These are phyloP conservation scores for Viola odorata DNA, from an alignment of 345 rosid genomes.

Conservation along the genomic window DNA sequence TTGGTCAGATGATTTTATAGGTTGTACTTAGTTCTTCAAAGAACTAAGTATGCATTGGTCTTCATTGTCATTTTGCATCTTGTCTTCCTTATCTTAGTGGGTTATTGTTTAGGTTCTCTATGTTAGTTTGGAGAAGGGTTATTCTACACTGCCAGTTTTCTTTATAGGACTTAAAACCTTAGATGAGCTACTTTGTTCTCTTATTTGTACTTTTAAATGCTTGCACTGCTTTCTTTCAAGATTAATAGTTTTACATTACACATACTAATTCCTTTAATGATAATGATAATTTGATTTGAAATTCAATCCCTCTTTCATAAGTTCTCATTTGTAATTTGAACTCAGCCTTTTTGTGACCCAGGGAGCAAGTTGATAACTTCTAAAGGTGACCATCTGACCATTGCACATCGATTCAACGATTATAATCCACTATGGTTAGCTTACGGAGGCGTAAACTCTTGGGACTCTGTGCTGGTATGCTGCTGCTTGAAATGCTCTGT, in stretches of 20 bases:
- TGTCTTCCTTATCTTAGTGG: not conserved
- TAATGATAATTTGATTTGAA: not conserved
- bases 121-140: not conserved
- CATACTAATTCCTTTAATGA: not conserved
- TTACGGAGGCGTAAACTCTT: slow-evolving; percentile 77
- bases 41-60: not conserved
- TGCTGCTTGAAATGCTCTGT: slow-evolving; percentile 8
- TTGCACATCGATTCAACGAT: slow-evolving; percentile 16
- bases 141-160: not conserved
- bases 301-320: too few species aligned
- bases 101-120: not conserved
- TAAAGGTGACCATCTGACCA: slow-evolving; percentile 15
- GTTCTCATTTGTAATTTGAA: too few species aligned
- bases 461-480: slow-evolving; percentile 84
- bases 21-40: not conserved
- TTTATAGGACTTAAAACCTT: not conserved
- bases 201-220: not conserved
- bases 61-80: not conserved
- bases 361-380: slow-evolving; percentile 22
- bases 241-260: not conserved
- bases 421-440: slow-evolving; percentile 68
- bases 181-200: not conserved
- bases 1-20: too few species aligned
- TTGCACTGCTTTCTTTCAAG: slow-evolving; percentile 1
- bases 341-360: slow-evolving; percentile 11